Evolutionary conservation across 176 grass and related monocot genomes (phyloP).

Genomic region (Triticum monococcum): DNA sequence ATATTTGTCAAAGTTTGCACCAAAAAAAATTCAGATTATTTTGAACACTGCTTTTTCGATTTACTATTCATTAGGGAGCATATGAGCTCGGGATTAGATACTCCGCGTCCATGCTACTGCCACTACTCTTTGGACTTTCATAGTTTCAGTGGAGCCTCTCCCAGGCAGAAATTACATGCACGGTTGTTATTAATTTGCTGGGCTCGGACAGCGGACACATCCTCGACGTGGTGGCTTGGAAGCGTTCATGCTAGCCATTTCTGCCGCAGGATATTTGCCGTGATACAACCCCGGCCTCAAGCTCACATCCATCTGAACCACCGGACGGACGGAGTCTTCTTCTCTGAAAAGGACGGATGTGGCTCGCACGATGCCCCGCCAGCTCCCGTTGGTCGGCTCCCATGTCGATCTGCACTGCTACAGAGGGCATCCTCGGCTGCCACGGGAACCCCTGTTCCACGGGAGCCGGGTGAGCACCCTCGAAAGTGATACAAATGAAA

Average conservation of each 20-base stretch:
- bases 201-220: not conserved
- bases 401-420: not conserved
- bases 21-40: too few species aligned
- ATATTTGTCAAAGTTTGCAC: too few species aligned
- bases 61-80: too few species aligned
- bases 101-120: not conserved
- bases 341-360: not conserved
- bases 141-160: not conserved
- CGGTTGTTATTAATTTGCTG: not conserved
- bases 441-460: constrained; percentile 24
- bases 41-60: too few species aligned
- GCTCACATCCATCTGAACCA: not conserved
- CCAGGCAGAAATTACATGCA: not conserved
- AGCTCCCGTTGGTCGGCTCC: not conserved
- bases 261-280: not conserved
- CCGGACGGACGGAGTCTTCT: not conserved
- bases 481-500: not conserved
- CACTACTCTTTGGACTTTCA: not conserved
- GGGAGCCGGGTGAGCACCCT: not conserved
- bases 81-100: too few species aligned
- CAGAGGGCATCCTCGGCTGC: constrained; percentile 23
- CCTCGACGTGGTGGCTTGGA: not conserved
- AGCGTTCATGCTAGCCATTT: not conserved
- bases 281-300: not conserved
- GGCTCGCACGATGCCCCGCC: constrained; percentile 6